phyloP scores from a whole-genome alignment of 345 rosid genomes.

The Arabidopsis suecica region DNA sequence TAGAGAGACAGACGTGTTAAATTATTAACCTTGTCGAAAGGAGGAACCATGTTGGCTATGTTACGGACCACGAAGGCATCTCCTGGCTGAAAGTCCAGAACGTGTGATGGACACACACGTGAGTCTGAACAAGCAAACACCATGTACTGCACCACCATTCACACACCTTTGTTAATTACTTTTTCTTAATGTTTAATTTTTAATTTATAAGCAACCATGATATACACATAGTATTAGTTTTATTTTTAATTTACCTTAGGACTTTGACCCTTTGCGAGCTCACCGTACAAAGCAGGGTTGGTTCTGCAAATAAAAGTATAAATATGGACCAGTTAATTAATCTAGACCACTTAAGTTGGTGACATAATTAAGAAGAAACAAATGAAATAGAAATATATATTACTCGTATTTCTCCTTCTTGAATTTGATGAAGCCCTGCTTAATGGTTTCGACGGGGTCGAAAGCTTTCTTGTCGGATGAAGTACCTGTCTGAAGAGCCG shows the following conservation, averaged over 20 bases:
- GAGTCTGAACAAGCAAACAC: slow-evolving; percentile 75
- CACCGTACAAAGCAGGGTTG: slow-evolving; percentile 70
- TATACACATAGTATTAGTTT: too few species aligned
- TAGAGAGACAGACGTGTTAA: background rate
- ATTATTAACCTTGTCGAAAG: slow-evolving; percentile 52
- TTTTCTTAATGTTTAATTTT: background rate
- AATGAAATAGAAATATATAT: slow-evolving; percentile 6
- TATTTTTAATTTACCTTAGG: slow-evolving; percentile 61
- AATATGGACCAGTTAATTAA: slow-evolving; percentile 12
- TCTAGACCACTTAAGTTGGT: background rate
- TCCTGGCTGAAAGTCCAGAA: slow-evolving; percentile 58
- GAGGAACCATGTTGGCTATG: slow-evolving; percentile 61
- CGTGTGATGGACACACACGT: slow-evolving; percentile 58
- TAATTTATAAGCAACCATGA: too few species aligned
- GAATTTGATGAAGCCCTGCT: slow-evolving; percentile 83
- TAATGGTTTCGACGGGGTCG: slow-evolving; percentile 66
- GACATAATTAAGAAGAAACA: background rate
- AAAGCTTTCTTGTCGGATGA: slow-evolving; percentile 52
- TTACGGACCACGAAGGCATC: slow-evolving; percentile 61
- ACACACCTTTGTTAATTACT: background rate
- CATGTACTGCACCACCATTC: slow-evolving; percentile 70
- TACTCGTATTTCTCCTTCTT: slow-evolving; percentile 93
- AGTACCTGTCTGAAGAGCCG: slow-evolving; percentile 57
- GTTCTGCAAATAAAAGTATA: slow-evolving; percentile 52
- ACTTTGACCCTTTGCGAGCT: slow-evolving; percentile 91